Evolutionary conservation across 345 rosid species (phyloP).

Genomic region (Salix arbutifolia): DNA sequence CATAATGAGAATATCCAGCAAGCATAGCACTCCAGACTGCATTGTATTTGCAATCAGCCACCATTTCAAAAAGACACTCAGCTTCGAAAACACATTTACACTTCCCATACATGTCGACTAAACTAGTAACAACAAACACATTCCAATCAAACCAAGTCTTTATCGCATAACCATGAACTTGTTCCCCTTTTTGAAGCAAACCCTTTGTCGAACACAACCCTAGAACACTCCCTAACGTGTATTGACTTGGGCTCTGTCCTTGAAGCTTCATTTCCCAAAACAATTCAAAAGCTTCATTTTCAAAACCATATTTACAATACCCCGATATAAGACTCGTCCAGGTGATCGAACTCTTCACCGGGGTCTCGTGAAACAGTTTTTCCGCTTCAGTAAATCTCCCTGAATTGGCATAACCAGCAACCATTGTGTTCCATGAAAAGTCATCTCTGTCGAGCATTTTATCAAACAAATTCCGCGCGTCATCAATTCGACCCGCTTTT

Average conservation of each 20-base stretch:
- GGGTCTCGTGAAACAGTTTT: constrained; percentile 41
- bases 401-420: constrained; percentile 61
- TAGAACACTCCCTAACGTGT: constrained; percentile 66
- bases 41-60: constrained; percentile 39
- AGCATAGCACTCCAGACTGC: constrained; percentile 92
- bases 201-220: constrained; percentile 46
- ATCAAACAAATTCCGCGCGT: constrained; percentile 70
- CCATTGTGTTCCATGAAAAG: constrained; percentile 82
- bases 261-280: constrained; percentile 66
- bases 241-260: constrained; percentile 53
- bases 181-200: constrained; percentile 54
- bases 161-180: constrained; percentile 60
- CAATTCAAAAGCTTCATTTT: constrained; percentile 54
- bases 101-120: constrained; percentile 77
- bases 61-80: constrained; percentile 48
- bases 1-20: constrained; percentile 64
- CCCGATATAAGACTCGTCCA: constrained; percentile 88
- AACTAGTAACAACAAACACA: constrained; percentile 65
- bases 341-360: constrained; percentile 55
- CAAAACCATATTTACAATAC: constrained; percentile 44
- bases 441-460: constrained; percentile 61
- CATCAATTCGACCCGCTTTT: constrained; percentile 50
- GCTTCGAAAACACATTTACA: constrained; percentile 65
- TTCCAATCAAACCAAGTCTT: constrained; percentile 50
- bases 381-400: constrained; percentile 62